A percentile compares a stretch with the other conserved stretches of the same genome.
These are phyloP conservation scores for Aspergillus chevalieri DNA, from an alignment of 2,329 filamentous ascomycete genomes.

Conservation along the genomic window DNA sequence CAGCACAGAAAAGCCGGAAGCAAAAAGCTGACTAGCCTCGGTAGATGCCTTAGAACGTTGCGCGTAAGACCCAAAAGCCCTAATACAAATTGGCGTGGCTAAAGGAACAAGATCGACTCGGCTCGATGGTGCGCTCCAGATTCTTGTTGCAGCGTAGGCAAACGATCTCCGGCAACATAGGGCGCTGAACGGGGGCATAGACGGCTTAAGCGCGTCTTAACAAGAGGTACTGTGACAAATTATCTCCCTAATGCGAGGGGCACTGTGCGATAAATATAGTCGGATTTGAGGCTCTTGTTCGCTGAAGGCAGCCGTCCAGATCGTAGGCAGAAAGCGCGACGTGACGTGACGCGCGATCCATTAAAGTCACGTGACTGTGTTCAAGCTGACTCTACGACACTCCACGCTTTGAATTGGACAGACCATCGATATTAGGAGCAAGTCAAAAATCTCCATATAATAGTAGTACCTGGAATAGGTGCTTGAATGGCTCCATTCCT, in stretches of 20 bases:
- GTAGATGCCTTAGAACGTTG: neutral
- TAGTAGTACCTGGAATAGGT: no score
- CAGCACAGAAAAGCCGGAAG: neutral
- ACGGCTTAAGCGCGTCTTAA: conserved; percentile 5
- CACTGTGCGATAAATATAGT: neutral
- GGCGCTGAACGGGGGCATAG: conserved; percentile 10
- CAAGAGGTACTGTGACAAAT: neutral
- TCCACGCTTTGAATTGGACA: conserved; percentile 21
- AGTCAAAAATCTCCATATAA: no score
- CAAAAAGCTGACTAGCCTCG: neutral
- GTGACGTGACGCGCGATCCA: conserved; percentile 17
- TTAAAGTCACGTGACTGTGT: conserved; percentile 12
- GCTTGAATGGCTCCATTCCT: no score
- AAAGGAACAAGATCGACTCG: neutral
- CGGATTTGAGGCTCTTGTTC: neutral
- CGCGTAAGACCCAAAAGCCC: neutral
- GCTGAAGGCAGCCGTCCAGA: conserved; percentile 5
- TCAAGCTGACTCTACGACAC: neutral
- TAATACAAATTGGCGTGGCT: neutral
- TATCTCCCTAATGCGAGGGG: neutral
- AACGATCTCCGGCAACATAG: conserved; percentile 8
- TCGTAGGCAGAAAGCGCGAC: conserved; percentile 10
- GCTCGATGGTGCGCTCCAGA: neutral
- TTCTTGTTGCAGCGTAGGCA: conserved; percentile 1
- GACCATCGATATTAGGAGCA: conserved; percentile 1